Conservation (phyloP, 208 protist genomes). For the Trypanosoma rangeli region DNA sequence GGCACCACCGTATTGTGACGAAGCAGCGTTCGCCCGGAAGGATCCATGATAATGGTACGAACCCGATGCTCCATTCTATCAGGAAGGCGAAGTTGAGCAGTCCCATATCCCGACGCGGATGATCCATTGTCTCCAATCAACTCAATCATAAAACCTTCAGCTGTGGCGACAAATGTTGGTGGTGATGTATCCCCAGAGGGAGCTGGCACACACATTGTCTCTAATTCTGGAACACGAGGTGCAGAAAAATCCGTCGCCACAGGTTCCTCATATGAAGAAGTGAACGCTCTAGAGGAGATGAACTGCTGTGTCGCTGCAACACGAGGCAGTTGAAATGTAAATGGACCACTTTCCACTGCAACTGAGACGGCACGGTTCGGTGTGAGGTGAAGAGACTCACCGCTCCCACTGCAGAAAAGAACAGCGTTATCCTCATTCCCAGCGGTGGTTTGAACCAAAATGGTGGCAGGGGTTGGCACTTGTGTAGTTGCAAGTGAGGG, state of each 20-base stretch:
- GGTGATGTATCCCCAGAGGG: neutral
- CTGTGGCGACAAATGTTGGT: constrained; percentile 45
- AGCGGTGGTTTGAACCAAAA: constrained; percentile 53
- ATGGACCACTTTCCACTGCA: constrained; percentile 47
- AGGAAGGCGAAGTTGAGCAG: constrained; percentile 41
- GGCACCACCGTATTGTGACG: constrained; percentile 62
- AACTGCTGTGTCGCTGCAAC: neutral
- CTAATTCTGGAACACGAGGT: constrained; percentile 43
- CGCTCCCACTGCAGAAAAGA: constrained; percentile 56
- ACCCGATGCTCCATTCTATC: constrained; percentile 51
- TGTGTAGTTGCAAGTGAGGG: neutral
- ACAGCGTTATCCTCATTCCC: constrained; percentile 31
- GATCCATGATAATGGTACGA: constrained; percentile 47
- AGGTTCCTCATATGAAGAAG: constrained; percentile 13
- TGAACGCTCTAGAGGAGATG: constrained; percentile 4
- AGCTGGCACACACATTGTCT: constrained; percentile 39
- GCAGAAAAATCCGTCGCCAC: neutral
- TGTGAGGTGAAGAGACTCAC: constrained; percentile 43
- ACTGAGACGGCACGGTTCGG: constrained; percentile 41
- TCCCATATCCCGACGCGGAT: constrained; percentile 38
- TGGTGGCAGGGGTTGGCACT: constrained; percentile 16
- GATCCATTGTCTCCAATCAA: constrained; percentile 57
- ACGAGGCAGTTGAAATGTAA: constrained; percentile 56
- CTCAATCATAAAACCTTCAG: constrained; percentile 51
- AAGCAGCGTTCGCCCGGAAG: constrained; percentile 35